Percentiles rank a stretch among this genome's conserved stretches.
Conservation (phyloP, 768 basidiomycete genomes). For the Infundibulicybe gibba region DNA sequence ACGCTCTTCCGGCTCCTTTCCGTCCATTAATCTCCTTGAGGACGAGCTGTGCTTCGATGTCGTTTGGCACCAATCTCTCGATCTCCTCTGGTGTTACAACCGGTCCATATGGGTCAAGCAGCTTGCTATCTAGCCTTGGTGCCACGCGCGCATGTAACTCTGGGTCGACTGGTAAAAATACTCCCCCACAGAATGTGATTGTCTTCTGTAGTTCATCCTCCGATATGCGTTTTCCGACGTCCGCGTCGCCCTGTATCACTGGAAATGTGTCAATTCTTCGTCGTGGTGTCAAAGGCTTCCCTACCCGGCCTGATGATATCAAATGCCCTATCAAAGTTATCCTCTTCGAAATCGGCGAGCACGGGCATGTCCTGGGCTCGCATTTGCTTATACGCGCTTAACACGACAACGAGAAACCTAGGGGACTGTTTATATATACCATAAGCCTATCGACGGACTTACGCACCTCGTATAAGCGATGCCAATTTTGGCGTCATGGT, state of each 20-base stretch:
- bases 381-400: constrained; percentile 41
- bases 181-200: constrained; percentile 21
- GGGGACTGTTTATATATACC: background rate
- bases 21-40: constrained; percentile 11
- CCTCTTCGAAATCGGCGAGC: constrained; percentile 29
- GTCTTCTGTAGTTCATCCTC: constrained; percentile 49
- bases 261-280: background rate
- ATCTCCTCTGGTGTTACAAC: constrained; percentile 20
- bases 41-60: constrained; percentile 12
- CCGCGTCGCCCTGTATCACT: constrained; percentile 57
- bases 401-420: constrained; percentile 35
- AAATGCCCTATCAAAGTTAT: constrained; percentile 40
- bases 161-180: constrained; percentile 21
- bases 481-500: constrained; percentile 20
- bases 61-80: constrained; percentile 6
- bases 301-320: constrained; percentile 31
- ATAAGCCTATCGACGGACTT: background rate
- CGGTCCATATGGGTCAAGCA: constrained; percentile 11
- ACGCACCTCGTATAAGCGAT: constrained; percentile 24
- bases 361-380: constrained; percentile 27
- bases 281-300: constrained; percentile 3
- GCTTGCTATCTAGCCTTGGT: constrained; percentile 13
- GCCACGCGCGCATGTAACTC: constrained; percentile 21
- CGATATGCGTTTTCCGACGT: constrained; percentile 41
- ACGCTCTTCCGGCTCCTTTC: too few species aligned